Percentiles rank a stretch among this genome's conserved stretches.
Evolutionary conservation across 306 rosid genomes (phyloP).

Genomic region (Lathyrus aphaca): DNA sequence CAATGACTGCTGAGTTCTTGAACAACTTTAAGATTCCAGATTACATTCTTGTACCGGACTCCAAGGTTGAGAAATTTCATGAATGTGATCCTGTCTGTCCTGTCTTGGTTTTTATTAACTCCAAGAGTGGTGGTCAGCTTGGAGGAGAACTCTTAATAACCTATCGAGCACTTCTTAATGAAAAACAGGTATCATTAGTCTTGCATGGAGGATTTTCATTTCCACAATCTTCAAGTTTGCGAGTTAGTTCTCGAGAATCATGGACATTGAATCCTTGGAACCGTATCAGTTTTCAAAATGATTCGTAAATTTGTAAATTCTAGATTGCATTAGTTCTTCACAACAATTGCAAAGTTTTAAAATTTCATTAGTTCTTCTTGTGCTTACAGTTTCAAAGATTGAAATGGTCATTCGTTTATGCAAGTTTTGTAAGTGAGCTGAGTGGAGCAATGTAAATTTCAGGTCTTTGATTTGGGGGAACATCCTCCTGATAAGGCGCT

Average conservation of each 20-base stretch:
- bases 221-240: slow-evolving; percentile 2
- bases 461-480: slow-evolving; percentile 91
- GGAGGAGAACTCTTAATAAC: slow-evolving; percentile 79
- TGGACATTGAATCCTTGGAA: not conserved
- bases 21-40: slow-evolving; percentile 67
- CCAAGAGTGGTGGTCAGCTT: slow-evolving; percentile 98
- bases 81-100: slow-evolving; percentile 48
- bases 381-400: not conserved
- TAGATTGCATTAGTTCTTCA: not conserved
- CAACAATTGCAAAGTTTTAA: not conserved
- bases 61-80: slow-evolving; percentile 44
- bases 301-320: not conserved
- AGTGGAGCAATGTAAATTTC: slow-evolving; percentile 38
- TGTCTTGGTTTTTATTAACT: slow-evolving; percentile 77
- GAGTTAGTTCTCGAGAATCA: not conserved
- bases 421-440: slow-evolving; percentile 26
- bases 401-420: not conserved
- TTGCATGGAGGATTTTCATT: slow-evolving; percentile 9
- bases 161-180: slow-evolving; percentile 59
- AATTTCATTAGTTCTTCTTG: not conserved
- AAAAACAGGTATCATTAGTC: slow-evolving; percentile 58
- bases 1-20: slow-evolving; percentile 49
- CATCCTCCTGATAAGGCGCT: slow-evolving; percentile 77
- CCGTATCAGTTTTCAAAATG: not conserved
- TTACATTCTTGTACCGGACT: slow-evolving; percentile 61